Conservation (phyloP, 2,329 filamentous ascomycete genomes). For the Colletotrichum lini region DNA sequence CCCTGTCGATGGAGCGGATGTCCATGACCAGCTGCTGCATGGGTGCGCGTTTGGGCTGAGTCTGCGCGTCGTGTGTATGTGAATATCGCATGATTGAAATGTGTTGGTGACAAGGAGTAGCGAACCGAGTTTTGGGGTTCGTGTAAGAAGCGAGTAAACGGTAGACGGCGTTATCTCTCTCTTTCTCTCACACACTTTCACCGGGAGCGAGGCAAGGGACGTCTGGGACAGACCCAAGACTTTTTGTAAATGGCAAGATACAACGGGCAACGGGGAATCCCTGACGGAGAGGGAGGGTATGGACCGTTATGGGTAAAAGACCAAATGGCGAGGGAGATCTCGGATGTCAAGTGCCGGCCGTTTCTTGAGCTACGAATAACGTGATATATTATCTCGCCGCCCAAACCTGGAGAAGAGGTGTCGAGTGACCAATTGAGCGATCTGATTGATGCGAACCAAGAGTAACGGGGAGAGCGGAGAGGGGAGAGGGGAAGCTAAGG, state of each 20-base stretch:
- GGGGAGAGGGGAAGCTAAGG: background rate
- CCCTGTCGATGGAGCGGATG: conserved; percentile 52
- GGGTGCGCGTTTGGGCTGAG: background rate
- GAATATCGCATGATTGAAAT: background rate
- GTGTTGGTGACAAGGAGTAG: background rate
- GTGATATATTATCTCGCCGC: background rate
- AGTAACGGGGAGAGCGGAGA: background rate
- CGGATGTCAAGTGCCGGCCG: conserved; percentile 24
- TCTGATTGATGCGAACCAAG: too few relatives aligned
- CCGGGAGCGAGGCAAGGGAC: conserved; percentile 2
- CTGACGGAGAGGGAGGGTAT: background rate
- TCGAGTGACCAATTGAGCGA: conserved; percentile 18
- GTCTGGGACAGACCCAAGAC: conserved; percentile 13
- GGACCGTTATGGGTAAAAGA: background rate
- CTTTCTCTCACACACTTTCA: background rate
- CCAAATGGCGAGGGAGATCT: background rate
- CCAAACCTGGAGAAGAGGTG: background rate
- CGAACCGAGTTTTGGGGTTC: background rate
- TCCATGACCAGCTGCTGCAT: conserved; percentile 37
- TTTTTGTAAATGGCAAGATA: conserved; percentile 27
- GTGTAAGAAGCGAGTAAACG: background rate
- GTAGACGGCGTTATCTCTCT: background rate
- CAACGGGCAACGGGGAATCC: conserved; percentile 9
- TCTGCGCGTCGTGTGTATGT: background rate
- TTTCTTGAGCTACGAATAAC: background rate